Percentiles rank a stretch among this genome's conserved stretches.
phyloP scores from a whole-genome alignment of 1,284 basidiomycete genomes.

The Abortiporus biennis region DNA sequence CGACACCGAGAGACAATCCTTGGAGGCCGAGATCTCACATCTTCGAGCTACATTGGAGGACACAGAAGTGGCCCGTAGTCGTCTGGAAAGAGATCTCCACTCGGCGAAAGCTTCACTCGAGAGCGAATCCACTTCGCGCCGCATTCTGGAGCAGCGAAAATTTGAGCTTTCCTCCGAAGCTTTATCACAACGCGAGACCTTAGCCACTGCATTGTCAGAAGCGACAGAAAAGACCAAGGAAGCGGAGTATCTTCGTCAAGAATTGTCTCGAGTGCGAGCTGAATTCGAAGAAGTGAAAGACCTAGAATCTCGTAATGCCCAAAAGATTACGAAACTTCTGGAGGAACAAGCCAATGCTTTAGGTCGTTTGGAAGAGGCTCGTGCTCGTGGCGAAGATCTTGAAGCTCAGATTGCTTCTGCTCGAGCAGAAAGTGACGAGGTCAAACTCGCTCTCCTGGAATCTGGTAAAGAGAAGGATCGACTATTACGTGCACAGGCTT shows the following conservation, averaged over 20 bases:
- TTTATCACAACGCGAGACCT: slow-evolving; percentile 50
- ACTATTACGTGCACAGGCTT: slow-evolving; percentile 65
- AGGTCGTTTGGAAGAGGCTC: slow-evolving; percentile 68
- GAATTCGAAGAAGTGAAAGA: slow-evolving; percentile 71
- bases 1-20: slow-evolving; percentile 43
- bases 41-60: slow-evolving; percentile 39
- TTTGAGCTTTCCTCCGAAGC: slow-evolving; percentile 54
- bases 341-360: slow-evolving; percentile 70
- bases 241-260: slow-evolving; percentile 62
- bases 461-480: slow-evolving; percentile 71
- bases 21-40: slow-evolving; percentile 50
- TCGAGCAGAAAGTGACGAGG: slow-evolving; percentile 58
- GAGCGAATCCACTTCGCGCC: slow-evolving; percentile 49
- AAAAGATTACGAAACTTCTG: slow-evolving; percentile 58
- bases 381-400: slow-evolving; percentile 64
- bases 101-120: slow-evolving; percentile 60
- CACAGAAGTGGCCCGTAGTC: slow-evolving; percentile 32
- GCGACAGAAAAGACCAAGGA: slow-evolving; percentile 59
- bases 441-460: slow-evolving; percentile 62
- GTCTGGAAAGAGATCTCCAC: slow-evolving; percentile 58
- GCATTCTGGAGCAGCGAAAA: slow-evolving; percentile 63
- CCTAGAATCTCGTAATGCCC: slow-evolving; percentile 60
- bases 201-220: slow-evolving; percentile 61
- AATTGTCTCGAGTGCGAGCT: slow-evolving; percentile 55
- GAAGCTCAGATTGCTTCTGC: slow-evolving; percentile 67